Evolutionary conservation across 192 early-diverging fungal genomes (phyloP).

Genomic region (Pilaira anomala): DNA sequence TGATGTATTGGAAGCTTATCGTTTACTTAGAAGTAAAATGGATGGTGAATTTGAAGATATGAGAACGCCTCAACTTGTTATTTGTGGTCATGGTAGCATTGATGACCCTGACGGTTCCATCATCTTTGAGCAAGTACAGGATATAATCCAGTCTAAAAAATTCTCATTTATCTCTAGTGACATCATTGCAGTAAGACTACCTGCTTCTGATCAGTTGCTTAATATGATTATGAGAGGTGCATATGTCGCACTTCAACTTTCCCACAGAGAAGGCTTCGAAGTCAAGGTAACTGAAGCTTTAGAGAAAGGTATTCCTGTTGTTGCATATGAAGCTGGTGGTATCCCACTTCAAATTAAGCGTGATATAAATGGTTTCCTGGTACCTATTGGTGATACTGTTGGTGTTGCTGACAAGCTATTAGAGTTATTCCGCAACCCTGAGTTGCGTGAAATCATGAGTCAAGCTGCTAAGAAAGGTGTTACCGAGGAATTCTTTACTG

Average conservation of each 20-base stretch:
- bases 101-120: conserved; percentile 81
- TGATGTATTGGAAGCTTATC: conserved; percentile 68
- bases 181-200: conserved; percentile 62
- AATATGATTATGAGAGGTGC: conserved; percentile 71
- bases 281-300: conserved; percentile 81
- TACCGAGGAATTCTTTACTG: conserved; percentile 68
- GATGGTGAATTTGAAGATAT: conserved; percentile 39
- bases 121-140: conserved; percentile 58
- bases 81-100: conserved; percentile 75
- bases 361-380: conserved; percentile 64
- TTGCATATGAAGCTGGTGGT: conserved; percentile 63
- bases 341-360: conserved; percentile 80
- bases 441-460: conserved; percentile 46
- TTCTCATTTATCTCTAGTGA: conserved; percentile 54
- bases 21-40: conserved; percentile 58
- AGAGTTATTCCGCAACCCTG: conserved; percentile 53
- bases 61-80: conserved; percentile 65
- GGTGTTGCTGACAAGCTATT: conserved; percentile 60
- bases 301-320: conserved; percentile 55
- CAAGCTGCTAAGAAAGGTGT: conserved; percentile 39
- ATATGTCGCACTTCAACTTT: conserved; percentile 71
- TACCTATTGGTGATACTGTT: conserved; percentile 57
- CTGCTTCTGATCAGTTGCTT: conserved; percentile 77
- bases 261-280: conserved; percentile 81
- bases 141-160: conserved; percentile 41